Evolutionary conservation across 192 early-diverging fungal genomes (phyloP), one percentile per base, ranked within the genome.

Genomic region (Globomyces pollinis-pini): DNA sequence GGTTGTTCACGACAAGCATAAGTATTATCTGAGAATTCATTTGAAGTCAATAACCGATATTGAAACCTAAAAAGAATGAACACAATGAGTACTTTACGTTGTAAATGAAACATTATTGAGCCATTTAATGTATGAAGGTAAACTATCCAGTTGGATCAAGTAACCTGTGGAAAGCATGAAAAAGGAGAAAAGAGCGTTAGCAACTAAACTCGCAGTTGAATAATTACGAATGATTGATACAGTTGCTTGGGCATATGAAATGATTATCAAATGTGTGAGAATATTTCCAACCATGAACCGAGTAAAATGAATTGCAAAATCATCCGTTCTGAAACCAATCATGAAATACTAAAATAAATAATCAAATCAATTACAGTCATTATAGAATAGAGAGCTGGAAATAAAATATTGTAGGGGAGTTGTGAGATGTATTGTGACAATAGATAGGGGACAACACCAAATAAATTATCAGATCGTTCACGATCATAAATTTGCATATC

Each of bases 401-500:
- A 35, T 21, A 66, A 28, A 8, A 58, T 44, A 43, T 64, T 67
- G 0, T 74, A 30, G 1, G 62, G 32, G 31, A 67, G 67, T 41
- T 74, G 72, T 24, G 70, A 66, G 9, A 68, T 39, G 1, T 71
- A 29, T 66, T 62, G 70, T 7, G 66, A 67, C 20, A 74, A 29
- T 8, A 77, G 50, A 60, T 70, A 77, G 3, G 75, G 58, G 12
- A 64, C 29, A 21, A 70, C 69, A 18, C 64, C 60, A 45, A 74
- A 77, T 72, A 77, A 74, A 21, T 69, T 65, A 67, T 77, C 75
- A 16, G 47, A 55, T 7, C 72, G 59, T 33, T 77, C 75, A 11
- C 70, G 49, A 39, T 77, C 75, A 61, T 74, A 77, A 8, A 77
- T 69, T 35, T 68, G 42, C 57, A 77, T 66, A 32, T 74, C 71